phyloP scores from a whole-genome alignment of 306 rosid species.

The Gleditsia sinensis region DNA sequence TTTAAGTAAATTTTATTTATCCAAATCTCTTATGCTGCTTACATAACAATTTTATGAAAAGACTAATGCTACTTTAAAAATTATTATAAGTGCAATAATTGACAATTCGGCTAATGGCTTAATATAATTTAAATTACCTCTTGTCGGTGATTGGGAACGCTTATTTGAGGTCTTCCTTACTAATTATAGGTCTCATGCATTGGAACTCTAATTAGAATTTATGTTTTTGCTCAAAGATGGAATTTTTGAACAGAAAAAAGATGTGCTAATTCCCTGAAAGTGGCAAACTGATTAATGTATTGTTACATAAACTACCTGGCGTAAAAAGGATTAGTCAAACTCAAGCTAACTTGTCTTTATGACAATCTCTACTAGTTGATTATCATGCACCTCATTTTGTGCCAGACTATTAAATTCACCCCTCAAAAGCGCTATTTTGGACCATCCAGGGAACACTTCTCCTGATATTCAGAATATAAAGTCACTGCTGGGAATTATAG shows the following conservation, averaged over 20 bases:
- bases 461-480: conserved; percentile 10
- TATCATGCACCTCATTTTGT: conserved; percentile 44
- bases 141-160: too few relatives aligned
- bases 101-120: too few relatives aligned
- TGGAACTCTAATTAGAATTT: conserved; percentile 5
- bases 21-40: too few relatives aligned
- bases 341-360: conserved; percentile 35
- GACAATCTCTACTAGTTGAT: conserved; percentile 47
- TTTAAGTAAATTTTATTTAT: too few relatives aligned
- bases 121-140: too few relatives aligned
- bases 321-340: conserved; percentile 49
- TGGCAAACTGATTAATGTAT: conserved; percentile 34
- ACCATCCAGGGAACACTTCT: conserved; percentile 27
- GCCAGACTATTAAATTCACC: conserved; percentile 33
- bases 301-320: conserved; percentile 26
- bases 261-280: conserved; percentile 28
- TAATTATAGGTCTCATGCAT: too few relatives aligned
- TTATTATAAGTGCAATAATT: too few relatives aligned
- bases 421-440: conserved; percentile 46
- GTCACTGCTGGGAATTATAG: not conserved
- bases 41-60: too few relatives aligned
- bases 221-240: conserved; percentile 28
- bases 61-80: too few relatives aligned
- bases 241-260: not conserved
- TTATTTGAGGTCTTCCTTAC: too few relatives aligned